Percentiles rank a stretch among this genome's conserved stretches.
Evolutionary conservation across 768 basidiomycete species (phyloP).

Genomic region (Mycena polygramma): DNA sequence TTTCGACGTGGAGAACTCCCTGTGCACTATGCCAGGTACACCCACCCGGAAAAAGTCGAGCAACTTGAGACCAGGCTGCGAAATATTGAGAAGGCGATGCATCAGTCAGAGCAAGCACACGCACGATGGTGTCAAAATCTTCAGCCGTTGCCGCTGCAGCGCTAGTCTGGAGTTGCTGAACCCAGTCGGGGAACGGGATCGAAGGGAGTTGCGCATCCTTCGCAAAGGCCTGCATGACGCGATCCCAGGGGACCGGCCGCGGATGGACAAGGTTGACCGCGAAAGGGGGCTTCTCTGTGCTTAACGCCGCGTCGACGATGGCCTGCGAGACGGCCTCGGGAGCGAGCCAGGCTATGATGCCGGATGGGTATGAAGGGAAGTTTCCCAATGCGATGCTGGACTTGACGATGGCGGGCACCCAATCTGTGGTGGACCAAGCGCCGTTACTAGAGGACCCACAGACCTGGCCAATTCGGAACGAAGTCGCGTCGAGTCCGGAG

Average conservation of each 20-base stretch:
- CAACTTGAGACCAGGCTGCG: conserved; percentile 22
- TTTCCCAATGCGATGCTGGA: conserved; percentile 38
- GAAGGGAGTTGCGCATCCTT: conserved; percentile 38
- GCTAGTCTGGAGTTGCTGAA: conserved; percentile 43
- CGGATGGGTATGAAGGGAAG: conserved; percentile 26
- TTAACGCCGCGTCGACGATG: conserved; percentile 50
- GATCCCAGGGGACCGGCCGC: conserved; percentile 46
- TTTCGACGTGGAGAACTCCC: conserved; percentile 7
- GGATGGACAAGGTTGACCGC: conserved; percentile 56
- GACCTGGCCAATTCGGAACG: conserved; percentile 43
- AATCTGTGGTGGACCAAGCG: conserved; percentile 48
- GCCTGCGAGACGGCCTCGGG: conserved; percentile 50
- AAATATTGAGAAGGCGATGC: background rate
- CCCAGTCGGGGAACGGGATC: conserved; percentile 47
- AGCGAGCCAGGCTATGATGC: conserved; percentile 52
- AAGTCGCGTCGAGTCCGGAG: conserved; percentile 48
- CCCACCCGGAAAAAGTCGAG: conserved; percentile 19
- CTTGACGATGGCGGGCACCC: conserved; percentile 46
- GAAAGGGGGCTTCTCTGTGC: conserved; percentile 32
- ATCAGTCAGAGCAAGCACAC: no score
- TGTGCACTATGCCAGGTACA: background rate
- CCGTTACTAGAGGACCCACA: conserved; percentile 43
- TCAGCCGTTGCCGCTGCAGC: conserved; percentile 40
- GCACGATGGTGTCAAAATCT: conserved; percentile 47
- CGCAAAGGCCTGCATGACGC: conserved; percentile 43